Evolutionary conservation across 768 basidiomycete genomes (phyloP).

Genomic region (Boletus fagicola): DNA sequence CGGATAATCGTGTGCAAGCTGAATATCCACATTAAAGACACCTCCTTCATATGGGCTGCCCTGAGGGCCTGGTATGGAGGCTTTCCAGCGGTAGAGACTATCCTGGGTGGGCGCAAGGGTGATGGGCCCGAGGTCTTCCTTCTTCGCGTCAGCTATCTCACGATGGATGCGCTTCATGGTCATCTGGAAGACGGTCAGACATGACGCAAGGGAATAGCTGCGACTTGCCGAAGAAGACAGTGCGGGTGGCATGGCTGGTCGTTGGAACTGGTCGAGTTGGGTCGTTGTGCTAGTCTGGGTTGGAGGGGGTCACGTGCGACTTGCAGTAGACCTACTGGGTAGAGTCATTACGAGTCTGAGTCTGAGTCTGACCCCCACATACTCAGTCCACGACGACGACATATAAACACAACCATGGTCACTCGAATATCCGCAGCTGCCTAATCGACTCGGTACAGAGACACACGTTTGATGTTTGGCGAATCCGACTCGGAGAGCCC

Average conservation of each 20-base stretch:
- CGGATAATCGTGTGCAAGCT: slow-evolving; percentile 76
- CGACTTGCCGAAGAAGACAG: slow-evolving; percentile 26
- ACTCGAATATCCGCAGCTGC: slow-evolving; percentile 50
- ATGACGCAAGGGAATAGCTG: too few relatives aligned
- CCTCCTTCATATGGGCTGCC: slow-evolving; percentile 84
- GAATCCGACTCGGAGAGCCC: slow-evolving; percentile 81
- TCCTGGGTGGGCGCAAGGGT: slow-evolving; percentile 63
- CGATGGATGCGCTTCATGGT: slow-evolving; percentile 82
- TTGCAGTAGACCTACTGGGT: neutral
- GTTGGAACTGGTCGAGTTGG: neutral
- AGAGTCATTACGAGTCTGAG: too few relatives aligned
- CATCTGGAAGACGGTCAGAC: slow-evolving; percentile 37
- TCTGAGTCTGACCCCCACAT: too few relatives aligned
- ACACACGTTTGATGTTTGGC: slow-evolving; percentile 58
- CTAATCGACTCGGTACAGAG: slow-evolving; percentile 6
- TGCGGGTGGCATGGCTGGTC: slow-evolving; percentile 26
- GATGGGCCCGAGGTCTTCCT: slow-evolving; percentile 78
- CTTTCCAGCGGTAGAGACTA: slow-evolving; percentile 71
- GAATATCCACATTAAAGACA: slow-evolving; percentile 64
- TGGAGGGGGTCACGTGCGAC: slow-evolving; percentile 18
- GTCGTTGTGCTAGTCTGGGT: neutral
- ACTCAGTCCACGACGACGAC: neutral
- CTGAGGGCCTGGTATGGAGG: slow-evolving; percentile 76
- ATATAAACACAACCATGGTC: slow-evolving; percentile 40
- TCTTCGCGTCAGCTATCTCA: slow-evolving; percentile 76